Percentiles rank a stretch among this genome's conserved stretches.
These are phyloP conservation scores for Solanum dulcamara DNA, from an alignment of 257 asterid species.

Conservation along the genomic window DNA sequence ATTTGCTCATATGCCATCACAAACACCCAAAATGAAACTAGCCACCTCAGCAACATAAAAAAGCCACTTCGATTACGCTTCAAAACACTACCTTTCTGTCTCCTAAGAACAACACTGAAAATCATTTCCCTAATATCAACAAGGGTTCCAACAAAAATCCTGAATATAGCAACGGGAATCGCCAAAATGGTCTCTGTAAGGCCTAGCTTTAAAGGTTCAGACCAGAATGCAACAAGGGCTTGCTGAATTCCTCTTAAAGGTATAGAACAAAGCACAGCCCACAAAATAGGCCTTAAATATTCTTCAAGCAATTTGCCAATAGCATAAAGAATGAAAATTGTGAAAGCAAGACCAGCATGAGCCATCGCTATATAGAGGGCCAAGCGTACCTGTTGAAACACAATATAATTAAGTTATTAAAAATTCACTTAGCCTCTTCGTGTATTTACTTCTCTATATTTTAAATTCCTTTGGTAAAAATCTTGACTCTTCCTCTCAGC, in stretches of 20 bases:
- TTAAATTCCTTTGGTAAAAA: background rate
- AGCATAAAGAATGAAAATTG: constrained; percentile 48
- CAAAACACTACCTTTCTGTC: constrained; percentile 16
- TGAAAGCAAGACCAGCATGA: constrained; percentile 75
- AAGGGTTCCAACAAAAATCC: constrained; percentile 63
- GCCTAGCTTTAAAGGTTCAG: constrained; percentile 69
- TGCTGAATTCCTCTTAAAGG: constrained; percentile 85
- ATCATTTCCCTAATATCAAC: constrained; percentile 54
- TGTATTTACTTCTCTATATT: background rate
- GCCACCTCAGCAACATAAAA: constrained; percentile 59
- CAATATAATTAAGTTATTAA: background rate
- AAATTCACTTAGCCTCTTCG: background rate
- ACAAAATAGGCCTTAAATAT: constrained; percentile 74
- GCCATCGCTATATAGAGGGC: constrained; percentile 97
- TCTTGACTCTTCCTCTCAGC: background rate
- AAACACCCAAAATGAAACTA: constrained; percentile 75
- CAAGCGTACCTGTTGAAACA: constrained; percentile 59
- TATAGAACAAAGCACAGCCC: constrained; percentile 93
- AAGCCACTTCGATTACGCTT: constrained; percentile 55
- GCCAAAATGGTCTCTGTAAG: constrained; percentile 85
- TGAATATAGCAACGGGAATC: constrained; percentile 65
- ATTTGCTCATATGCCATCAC: constrained; percentile 71
- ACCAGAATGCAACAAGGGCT: constrained; percentile 80
- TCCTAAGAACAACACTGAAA: constrained; percentile 31
- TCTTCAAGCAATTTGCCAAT: constrained; percentile 70